Conservation (phyloP, 139 green algal species). For the Auxenochlorella pyrenoidosa region DNA sequence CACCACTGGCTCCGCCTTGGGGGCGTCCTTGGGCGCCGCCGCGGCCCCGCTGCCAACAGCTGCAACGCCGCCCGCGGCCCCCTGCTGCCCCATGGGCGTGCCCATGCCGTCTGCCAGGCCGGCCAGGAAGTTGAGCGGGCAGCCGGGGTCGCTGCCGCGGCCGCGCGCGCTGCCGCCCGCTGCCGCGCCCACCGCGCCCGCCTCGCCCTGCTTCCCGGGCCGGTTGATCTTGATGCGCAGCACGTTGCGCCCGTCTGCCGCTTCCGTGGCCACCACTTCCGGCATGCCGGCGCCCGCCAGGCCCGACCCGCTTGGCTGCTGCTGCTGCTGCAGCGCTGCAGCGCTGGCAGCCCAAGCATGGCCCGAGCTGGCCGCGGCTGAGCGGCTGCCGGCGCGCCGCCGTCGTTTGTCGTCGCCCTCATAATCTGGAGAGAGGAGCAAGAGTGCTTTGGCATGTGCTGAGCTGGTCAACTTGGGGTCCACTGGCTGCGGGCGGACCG, state of each 20-base stretch:
- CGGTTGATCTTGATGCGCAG: slow-evolving; percentile 29
- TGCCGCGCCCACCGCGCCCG: background rate
- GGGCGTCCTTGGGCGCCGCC: background rate
- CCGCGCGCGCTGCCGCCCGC: background rate
- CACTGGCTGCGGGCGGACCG: too few species aligned
- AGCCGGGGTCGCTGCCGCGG: background rate
- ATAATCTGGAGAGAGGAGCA: background rate
- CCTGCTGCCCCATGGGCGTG: background rate
- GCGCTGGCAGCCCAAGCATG: background rate
- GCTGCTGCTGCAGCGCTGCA: background rate
- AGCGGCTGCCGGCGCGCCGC: slow-evolving; percentile 4
- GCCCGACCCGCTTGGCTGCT: background rate
- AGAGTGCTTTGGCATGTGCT: too few species aligned
- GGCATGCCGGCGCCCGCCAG: background rate
- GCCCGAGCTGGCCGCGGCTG: background rate
- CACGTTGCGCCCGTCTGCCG: background rate
- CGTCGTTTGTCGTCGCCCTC: background rate
- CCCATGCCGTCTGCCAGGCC: slow-evolving; percentile 10
- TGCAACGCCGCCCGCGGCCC: background rate
- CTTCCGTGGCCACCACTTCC: background rate
- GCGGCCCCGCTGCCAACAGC: background rate
- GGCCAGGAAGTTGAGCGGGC: slow-evolving; percentile 7
- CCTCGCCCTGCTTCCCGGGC: background rate
- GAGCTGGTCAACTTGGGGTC: too few species aligned
- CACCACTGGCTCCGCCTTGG: background rate